Conservation (phyloP, 164 flowering plant genomes). For the Aristolochia contorta region DNA sequence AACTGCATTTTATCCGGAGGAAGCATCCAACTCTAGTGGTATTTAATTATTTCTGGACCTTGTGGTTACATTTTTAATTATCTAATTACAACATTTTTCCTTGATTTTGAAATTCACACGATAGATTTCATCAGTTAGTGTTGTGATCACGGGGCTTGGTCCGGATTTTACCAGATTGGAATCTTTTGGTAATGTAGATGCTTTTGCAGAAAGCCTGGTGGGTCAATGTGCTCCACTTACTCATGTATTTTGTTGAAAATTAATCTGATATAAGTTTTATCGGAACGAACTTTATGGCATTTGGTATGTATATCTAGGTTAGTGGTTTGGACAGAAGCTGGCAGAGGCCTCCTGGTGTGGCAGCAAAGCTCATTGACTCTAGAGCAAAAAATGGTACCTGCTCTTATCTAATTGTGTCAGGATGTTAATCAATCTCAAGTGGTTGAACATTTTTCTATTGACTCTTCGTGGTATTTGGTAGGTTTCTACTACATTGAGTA, state of each 20-base stretch:
- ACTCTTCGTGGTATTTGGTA: conserved; percentile 11
- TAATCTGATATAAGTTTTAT: background rate
- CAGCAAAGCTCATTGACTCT: conserved; percentile 65
- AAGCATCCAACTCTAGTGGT: conserved; percentile 60
- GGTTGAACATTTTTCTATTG: background rate
- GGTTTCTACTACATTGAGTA: conserved; percentile 90
- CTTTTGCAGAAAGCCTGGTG: conserved; percentile 81
- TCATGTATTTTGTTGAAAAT: background rate
- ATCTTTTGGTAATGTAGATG: conserved; percentile 91
- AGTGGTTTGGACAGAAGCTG: conserved; percentile 93
- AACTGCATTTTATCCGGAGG: conserved; percentile 78
- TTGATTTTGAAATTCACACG: conserved; percentile 6
- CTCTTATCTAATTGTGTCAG: background rate
- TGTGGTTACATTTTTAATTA: conserved; percentile 1
- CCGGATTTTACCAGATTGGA: conserved; percentile 88
- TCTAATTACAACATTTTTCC: background rate
- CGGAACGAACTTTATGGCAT: background rate
- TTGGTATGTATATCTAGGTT: conserved; percentile 31
- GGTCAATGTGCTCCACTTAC: conserved; percentile 3
- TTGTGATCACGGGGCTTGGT: conserved; percentile 82
- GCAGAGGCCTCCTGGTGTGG: conserved; percentile 87
- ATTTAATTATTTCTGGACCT: conserved; percentile 3
- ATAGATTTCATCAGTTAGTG: conserved; percentile 48
- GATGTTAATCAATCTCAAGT: background rate
- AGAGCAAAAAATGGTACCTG: conserved; percentile 59